These are phyloP conservation scores for Fraxinus dipetala DNA, from an alignment of 305 asterid species.

Conservation along the genomic window DNA sequence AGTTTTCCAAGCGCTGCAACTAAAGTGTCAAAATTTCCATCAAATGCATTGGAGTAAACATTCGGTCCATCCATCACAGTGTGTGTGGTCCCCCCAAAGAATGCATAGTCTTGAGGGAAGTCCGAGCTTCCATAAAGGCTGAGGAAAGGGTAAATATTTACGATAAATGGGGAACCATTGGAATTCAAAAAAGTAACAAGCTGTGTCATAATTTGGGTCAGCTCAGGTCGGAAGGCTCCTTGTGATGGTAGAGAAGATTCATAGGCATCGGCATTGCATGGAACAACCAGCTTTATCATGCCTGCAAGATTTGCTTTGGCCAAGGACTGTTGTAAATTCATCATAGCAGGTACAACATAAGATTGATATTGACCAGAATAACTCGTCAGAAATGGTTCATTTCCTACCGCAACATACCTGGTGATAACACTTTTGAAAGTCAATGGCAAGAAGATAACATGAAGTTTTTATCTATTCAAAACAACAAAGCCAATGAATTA, in stretches of 20 bases:
- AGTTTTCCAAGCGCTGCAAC: constrained; percentile 66
- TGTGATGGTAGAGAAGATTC: constrained; percentile 82
- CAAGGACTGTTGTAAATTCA: constrained; percentile 69
- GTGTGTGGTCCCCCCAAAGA: constrained; percentile 77
- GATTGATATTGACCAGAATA: constrained; percentile 78
- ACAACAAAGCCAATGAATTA: not conserved
- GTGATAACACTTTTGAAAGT: constrained; percentile 8
- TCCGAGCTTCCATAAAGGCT: constrained; percentile 78
- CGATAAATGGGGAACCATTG: constrained; percentile 81
- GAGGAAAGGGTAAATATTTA: constrained; percentile 82
- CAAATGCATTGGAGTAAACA: constrained; percentile 73
- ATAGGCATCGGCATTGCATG: constrained; percentile 97
- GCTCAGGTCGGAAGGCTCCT: constrained; percentile 84
- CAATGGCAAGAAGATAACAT: constrained; percentile 6
- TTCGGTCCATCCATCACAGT: constrained; percentile 75
- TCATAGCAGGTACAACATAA: constrained; percentile 64
- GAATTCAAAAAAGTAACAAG: constrained; percentile 75
- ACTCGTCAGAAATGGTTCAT: constrained; percentile 81
- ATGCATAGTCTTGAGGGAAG: constrained; percentile 93
- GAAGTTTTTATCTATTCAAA: not conserved
- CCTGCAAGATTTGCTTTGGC: constrained; percentile 70
- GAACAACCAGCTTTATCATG: constrained; percentile 70
- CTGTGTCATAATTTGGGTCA: constrained; percentile 69
- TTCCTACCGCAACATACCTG: constrained; percentile 91
- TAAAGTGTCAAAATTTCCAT: constrained; percentile 85